Percentiles rank a stretch among this genome's conserved stretches.
phyloP scores from a whole-genome alignment of 441 rosid species.

The Croton laevigatus region DNA sequence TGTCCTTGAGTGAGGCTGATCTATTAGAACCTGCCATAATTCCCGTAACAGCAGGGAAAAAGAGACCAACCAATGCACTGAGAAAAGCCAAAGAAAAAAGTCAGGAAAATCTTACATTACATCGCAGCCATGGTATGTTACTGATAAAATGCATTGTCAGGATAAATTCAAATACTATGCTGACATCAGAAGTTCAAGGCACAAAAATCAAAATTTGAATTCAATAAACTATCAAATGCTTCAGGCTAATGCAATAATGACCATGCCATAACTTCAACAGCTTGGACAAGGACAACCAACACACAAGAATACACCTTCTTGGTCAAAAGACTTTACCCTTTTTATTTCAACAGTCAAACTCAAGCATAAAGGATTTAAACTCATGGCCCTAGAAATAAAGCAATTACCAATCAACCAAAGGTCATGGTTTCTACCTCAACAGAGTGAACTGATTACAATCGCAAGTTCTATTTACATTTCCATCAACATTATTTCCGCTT shows the following conservation, averaged over 20 bases:
- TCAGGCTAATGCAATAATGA: not conserved
- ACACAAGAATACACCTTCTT: not conserved
- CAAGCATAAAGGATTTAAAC: not conserved
- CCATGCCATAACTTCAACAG: not conserved
- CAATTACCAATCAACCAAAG: not conserved
- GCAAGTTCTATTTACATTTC: not conserved
- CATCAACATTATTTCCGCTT: not conserved
- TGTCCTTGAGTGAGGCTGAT: conserved; percentile 92
- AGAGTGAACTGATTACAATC: not conserved
- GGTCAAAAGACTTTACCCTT: not conserved
- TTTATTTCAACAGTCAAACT: not conserved
- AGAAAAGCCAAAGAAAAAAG: conserved; percentile 22
- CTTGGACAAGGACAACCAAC: not conserved
- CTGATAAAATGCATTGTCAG: conserved; percentile 4
- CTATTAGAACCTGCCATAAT: conserved; percentile 99
- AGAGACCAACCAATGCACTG: conserved; percentile 98
- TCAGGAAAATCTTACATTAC: conserved; percentile 10
- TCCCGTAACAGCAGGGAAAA: conserved; percentile 99
- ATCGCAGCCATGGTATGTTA: not conserved
- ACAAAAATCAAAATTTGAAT: not conserved
- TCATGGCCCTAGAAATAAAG: not conserved
- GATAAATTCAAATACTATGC: not conserved
- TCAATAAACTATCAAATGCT: not conserved
- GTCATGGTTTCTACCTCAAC: not conserved
- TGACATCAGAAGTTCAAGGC: not conserved